Evolutionary conservation across 78 protist genomes (phyloP).

Genomic region (Dictyostelium capitatum): DNA sequence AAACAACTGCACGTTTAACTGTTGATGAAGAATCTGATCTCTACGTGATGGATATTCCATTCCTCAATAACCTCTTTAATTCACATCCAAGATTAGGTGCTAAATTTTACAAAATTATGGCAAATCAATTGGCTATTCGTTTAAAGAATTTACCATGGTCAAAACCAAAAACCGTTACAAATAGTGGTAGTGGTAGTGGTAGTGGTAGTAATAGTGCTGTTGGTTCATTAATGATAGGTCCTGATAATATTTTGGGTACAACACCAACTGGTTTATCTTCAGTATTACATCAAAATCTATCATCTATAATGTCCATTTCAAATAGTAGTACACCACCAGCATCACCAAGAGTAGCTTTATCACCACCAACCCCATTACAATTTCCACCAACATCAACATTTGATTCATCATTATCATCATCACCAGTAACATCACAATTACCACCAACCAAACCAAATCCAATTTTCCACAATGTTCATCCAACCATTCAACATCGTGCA

Average conservation of each 20-base stretch:
- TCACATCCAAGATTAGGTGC: conserved; percentile 79
- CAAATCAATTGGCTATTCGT: conserved; percentile 70
- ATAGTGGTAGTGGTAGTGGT: neutral
- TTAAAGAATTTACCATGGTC: conserved; percentile 71
- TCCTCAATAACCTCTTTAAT: conserved; percentile 59
- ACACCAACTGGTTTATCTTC: conserved; percentile 36
- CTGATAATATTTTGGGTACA: conserved; percentile 11
- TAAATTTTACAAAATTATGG: conserved; percentile 78
- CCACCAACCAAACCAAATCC: conserved; percentile 1
- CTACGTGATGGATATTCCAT: conserved; percentile 82
- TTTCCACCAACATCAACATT: neutral
- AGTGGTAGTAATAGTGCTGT: neutral
- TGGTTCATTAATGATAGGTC: neutral
- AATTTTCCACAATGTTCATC: conserved; percentile 24
- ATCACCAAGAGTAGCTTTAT: neutral
- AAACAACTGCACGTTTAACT: conserved; percentile 78
- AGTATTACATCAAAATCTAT: conserved; percentile 1
- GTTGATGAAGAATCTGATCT: conserved; percentile 80
- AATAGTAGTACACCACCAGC: conserved; percentile 14
- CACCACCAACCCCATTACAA: neutral
- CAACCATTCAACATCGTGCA: conserved; percentile 40
- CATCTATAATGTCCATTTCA: neutral
- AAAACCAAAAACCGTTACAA: neutral
- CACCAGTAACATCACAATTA: conserved; percentile 35
- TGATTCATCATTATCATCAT: neutral